Evolutionary conservation across 169 alveolate species (phyloP).

Genomic region (Plasmodium knowlesi): DNA sequence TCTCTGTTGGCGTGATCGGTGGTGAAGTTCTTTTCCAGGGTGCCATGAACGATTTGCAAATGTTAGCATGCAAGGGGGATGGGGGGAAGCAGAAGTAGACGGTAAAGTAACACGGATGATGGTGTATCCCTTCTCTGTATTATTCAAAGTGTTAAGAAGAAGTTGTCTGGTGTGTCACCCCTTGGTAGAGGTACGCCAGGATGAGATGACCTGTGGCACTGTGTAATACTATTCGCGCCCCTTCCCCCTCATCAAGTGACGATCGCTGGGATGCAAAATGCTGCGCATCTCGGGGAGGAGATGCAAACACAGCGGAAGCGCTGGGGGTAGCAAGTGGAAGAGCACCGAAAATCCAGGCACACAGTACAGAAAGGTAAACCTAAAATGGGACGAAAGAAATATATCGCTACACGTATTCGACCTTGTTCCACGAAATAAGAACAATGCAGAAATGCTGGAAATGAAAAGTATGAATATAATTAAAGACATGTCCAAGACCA

Average conservation of each 20-base stretch:
- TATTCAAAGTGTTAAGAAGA: not conserved
- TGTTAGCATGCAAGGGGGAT: not conserved
- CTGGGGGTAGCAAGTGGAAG: not conserved
- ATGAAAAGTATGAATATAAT: conserved; percentile 71
- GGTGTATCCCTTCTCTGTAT: not conserved
- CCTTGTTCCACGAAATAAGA: conserved; percentile 47
- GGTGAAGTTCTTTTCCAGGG: not conserved
- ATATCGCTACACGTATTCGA: conserved; percentile 26
- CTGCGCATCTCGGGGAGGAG: not conserved
- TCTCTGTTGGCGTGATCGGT: not conserved
- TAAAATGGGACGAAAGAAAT: conserved; percentile 61
- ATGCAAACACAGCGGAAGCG: not conserved
- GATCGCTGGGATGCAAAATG: not conserved
- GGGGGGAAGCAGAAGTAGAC: not conserved
- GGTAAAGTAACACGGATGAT: not conserved
- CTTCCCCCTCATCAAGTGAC: not conserved
- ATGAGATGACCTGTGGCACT: not conserved
- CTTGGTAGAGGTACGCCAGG: not conserved
- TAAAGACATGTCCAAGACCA: conserved; percentile 37
- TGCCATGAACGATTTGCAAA: not conserved
- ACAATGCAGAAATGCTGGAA: conserved; percentile 61
- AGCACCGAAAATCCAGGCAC: not conserved
- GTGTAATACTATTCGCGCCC: not conserved
- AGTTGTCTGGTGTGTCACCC: not conserved
- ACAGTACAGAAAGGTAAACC: conserved; percentile 32